These are phyloP conservation scores for Colletotrichum viniferum DNA, from an alignment of 2,329 filamentous ascomycete species.

Conservation along the genomic window DNA sequence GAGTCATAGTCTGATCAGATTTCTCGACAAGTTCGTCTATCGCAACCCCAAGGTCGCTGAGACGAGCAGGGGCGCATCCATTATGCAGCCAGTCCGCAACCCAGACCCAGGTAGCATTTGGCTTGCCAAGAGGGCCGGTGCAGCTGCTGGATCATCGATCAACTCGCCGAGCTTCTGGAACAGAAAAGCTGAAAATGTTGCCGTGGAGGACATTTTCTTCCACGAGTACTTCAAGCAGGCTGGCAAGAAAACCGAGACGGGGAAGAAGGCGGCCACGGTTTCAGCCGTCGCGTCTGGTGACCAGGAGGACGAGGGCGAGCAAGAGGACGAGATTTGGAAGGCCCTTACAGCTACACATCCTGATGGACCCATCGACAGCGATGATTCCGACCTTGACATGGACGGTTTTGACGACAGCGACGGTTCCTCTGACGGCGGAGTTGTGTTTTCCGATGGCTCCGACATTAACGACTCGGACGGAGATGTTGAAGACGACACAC, in stretches of 20 bases:
- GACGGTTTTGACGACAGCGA: slow-evolving; percentile 50
- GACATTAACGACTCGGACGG: slow-evolving; percentile 54
- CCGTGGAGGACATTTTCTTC: slow-evolving; percentile 95
- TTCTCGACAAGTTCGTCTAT: slow-evolving; percentile 99
- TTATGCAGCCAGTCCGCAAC: slow-evolving; percentile 88
- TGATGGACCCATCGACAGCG: slow-evolving; percentile 73
- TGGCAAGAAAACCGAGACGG: slow-evolving; percentile 63
- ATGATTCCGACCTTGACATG: slow-evolving; percentile 57
- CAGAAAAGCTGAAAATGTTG: slow-evolving; percentile 85
- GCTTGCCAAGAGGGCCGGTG: slow-evolving; percentile 55
- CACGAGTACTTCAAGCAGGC: slow-evolving; percentile 90
- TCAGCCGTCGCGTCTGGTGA: slow-evolving; percentile 44
- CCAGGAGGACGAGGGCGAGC: slow-evolving; percentile 57
- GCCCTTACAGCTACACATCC: slow-evolving; percentile 82
- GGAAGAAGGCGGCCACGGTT: slow-evolving; percentile 60
- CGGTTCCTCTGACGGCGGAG: slow-evolving; percentile 23
- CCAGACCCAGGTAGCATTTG: slow-evolving; percentile 62
- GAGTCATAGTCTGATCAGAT: slow-evolving; percentile 90
- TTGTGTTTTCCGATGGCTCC: slow-evolving; percentile 33
- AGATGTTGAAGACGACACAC: slow-evolving; percentile 35
- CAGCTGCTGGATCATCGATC: slow-evolving; percentile 51
- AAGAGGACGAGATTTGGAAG: slow-evolving; percentile 88
- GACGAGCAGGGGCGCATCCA: slow-evolving; percentile 76
- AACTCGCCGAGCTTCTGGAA: slow-evolving; percentile 93
- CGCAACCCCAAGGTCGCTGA: slow-evolving; percentile 81